Base-by-base conservation (phyloP, 176 grass and related monocot genomes). In the Rhynchospora tenuis region DNA sequence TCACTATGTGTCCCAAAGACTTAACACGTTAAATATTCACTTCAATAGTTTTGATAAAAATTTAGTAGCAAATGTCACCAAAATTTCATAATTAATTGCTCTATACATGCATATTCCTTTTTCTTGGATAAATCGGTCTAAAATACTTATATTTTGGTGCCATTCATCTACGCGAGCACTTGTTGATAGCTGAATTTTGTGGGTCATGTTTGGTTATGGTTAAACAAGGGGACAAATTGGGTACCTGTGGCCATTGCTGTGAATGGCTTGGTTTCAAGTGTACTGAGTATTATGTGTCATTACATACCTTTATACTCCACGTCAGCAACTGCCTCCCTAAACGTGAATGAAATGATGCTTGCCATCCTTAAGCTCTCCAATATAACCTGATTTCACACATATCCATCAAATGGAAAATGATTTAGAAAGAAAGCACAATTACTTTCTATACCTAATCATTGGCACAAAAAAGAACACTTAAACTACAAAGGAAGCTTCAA, bases 231-330 rank as follows among this genome's bases (percentile, higher is more conserved):
- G 27, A 42, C 12, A 67, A 67, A 19, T 67, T 67, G 29, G 64
- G 29, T 67, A 2, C 29, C 15, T 68, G 29, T 65, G 17, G 29
- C 28, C 15, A 67, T 38, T 38, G 16, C 0, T 19, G 11, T 26
- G 15, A 31, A 63, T 23, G 8, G 4, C 61, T 61, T 45, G 19
- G 42, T n/a, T 44, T 45, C 28, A 67, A 38, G 1, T 19, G 14
- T 5, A 8, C 48, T 62, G n/a, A 74, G 19, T 43, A 3, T 43
- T 22, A 81, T 13, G n/a, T 45, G 23, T 7, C 64, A 82, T 64
- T 93, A 55, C 87, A 23, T 88, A 99, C 97, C 97, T 99, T 93
- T 95, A 80, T 99, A 99, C 71, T 95, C 97, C 71, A 99, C 97
- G 88, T 99, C 93, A 78, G 86, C 93, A 66, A 99, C 91, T 55